Conservation (phyloP, 2,329 filamentous ascomycete species). For the Colletotrichum sojae region DNA sequence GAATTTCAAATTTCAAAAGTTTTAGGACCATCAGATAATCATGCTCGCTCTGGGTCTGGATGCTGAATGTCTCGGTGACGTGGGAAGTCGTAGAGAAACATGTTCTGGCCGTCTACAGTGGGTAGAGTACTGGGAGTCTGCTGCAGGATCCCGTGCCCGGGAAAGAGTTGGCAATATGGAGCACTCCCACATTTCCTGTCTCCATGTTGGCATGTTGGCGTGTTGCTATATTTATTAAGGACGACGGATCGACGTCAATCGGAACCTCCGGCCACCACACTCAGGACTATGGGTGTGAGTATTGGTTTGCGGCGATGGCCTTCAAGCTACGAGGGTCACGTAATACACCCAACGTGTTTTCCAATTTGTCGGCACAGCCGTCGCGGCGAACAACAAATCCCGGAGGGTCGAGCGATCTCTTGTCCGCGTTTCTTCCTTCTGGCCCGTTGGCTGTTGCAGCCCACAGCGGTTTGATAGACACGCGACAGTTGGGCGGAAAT, state of each 20-base stretch:
- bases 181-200: conserved; percentile 4
- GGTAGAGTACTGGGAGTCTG: neutral
- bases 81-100: too few relatives aligned
- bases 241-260: conserved; percentile 25
- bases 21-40: neutral
- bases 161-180: neutral
- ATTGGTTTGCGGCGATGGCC: neutral
- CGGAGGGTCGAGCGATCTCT: neutral
- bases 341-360: neutral
- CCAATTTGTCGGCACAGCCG: too few relatives aligned
- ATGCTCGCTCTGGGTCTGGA: neutral
- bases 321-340: too few relatives aligned
- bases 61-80: neutral
- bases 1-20: too few relatives aligned
- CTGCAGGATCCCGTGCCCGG: neutral
- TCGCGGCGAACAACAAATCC: neutral
- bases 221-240: conserved; percentile 33
- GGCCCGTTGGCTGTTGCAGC: neutral
- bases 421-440: neutral
- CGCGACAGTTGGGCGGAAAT: conserved; percentile 12
- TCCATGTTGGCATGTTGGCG: neutral
- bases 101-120: too few relatives aligned
- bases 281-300: neutral
- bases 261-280: conserved; percentile 2
- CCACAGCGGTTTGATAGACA: neutral